Conservation (phyloP, 2,329 filamentous ascomycete genomes). For the Massarina eburnea region DNA sequence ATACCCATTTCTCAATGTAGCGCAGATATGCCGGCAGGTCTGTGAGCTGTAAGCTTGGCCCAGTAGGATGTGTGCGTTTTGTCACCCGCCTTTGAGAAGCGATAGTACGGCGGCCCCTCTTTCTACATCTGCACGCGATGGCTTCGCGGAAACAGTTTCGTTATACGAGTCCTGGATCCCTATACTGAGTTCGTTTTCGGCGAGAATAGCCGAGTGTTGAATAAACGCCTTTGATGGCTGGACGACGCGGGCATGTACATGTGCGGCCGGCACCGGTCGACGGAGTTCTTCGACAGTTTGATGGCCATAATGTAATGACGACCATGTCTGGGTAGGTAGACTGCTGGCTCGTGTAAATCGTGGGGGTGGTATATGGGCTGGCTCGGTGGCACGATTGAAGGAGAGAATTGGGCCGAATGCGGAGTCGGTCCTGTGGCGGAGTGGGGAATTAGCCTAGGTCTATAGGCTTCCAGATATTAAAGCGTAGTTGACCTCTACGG, state of each 20-base stretch:
- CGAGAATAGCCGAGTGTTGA: conserved; percentile 28
- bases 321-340: conserved; percentile 17
- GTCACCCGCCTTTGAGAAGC: conserved; percentile 19
- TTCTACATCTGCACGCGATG: conserved; percentile 27
- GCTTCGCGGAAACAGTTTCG: background rate
- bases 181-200: conserved; percentile 30
- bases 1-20: conserved; percentile 33
- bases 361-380: conserved; percentile 1
- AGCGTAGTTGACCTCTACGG: too few species aligned
- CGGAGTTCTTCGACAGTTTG: conserved; percentile 19
- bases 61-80: too few species aligned
- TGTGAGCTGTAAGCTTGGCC: background rate
- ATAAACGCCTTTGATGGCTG: conserved; percentile 19
- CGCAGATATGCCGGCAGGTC: conserved; percentile 27
- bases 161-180: conserved; percentile 19
- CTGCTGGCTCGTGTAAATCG: conserved; percentile 15
- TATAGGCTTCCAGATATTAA: too few species aligned
- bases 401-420: background rate
- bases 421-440: background rate
- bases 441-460: background rate
- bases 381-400: background rate
- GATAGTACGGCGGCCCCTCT: conserved; percentile 29
- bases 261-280: conserved; percentile 13
- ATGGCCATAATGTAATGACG: conserved; percentile 11
- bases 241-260: conserved; percentile 10